phyloP scores from a whole-genome alignment of 495 filamentous ascomycete genomes.

The Tuber calosporum region DNA sequence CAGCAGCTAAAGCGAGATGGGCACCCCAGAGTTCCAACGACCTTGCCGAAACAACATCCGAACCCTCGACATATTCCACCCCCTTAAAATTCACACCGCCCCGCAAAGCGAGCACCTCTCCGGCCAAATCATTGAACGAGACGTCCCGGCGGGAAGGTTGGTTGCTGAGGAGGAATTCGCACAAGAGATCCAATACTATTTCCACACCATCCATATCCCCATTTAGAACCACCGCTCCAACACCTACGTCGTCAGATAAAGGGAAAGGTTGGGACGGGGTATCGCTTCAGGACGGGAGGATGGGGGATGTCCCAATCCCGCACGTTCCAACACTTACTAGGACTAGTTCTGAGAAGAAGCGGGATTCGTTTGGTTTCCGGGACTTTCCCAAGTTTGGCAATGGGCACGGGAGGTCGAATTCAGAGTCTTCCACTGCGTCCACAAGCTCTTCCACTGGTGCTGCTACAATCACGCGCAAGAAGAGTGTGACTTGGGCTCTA shows the following conservation, averaged over 20 bases:
- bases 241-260: constrained; percentile 11
- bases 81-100: constrained; percentile 46
- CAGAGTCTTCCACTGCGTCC: constrained; percentile 30
- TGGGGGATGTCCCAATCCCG: constrained; percentile 30
- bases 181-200: constrained; percentile 37
- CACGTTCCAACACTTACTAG: constrained; percentile 12
- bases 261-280: constrained; percentile 39
- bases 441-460: constrained; percentile 34
- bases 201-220: constrained; percentile 22
- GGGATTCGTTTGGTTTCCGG: constrained; percentile 29
- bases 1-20: constrained; percentile 43
- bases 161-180: constrained; percentile 36
- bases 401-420: constrained; percentile 33
- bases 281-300: constrained; percentile 38
- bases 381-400: constrained; percentile 32
- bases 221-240: constrained; percentile 13
- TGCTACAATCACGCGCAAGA: constrained; percentile 29
- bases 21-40: constrained; percentile 21
- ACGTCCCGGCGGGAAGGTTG: constrained; percentile 38
- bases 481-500: constrained; percentile 38
- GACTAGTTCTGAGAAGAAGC: constrained; percentile 29
- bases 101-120: constrained; percentile 25
- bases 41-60: constrained; percentile 41
- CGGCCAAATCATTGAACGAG: constrained; percentile 26
- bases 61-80: constrained; percentile 51